Evolutionary conservation across 176 grass and related monocot species (phyloP), one percentile per base, ranked within the genome.

Genomic region (Carex parvula): DNA sequence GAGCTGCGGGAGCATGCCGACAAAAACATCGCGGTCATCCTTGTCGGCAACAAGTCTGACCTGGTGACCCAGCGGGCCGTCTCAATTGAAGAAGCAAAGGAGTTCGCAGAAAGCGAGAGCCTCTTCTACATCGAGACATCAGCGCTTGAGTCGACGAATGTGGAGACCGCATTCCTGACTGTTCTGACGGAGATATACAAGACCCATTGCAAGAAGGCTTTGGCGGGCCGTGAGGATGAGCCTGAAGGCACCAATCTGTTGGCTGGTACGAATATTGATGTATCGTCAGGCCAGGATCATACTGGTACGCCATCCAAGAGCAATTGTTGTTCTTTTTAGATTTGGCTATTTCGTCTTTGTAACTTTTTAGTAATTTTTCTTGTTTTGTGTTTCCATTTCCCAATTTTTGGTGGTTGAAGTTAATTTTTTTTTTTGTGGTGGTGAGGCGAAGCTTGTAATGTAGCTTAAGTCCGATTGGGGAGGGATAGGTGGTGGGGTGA

Each of bases 61-160:
- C 37, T 85, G 6, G 71, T 63, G n/a, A 78, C 54, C 16, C 84
- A 75, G 7, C 56, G 84, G 39, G 10, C 84, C 2, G 84, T 85
- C 48, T 52, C 70, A 5, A 65, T 33, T 11, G 70, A 85, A 85
- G 84, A 85, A 46, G 84, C 84, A 5, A 85, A 79, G 41, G 84
- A 79, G 39, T 85, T 85, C 18, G 84, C 84, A 61, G 33, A 48
- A 33, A 85, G 21, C 0, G 84, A 85, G 70, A 64, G 15, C 18
- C 70, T 85, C n/a, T 85, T 85, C 57, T 85, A 79, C 70, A 60
- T 85, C 1, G 84, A 85, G 60, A 85, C 84, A 3, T 85, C 84
- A 0, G 84, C 84, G 3, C 84, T 85, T 1, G 70, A 85, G 72
- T 48, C 84, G 1, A 75, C 67, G 5, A 85, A 85, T 78, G 70